Base-by-base conservation (phyloP, 345 rosid species). In the Populus deltoides region DNA sequence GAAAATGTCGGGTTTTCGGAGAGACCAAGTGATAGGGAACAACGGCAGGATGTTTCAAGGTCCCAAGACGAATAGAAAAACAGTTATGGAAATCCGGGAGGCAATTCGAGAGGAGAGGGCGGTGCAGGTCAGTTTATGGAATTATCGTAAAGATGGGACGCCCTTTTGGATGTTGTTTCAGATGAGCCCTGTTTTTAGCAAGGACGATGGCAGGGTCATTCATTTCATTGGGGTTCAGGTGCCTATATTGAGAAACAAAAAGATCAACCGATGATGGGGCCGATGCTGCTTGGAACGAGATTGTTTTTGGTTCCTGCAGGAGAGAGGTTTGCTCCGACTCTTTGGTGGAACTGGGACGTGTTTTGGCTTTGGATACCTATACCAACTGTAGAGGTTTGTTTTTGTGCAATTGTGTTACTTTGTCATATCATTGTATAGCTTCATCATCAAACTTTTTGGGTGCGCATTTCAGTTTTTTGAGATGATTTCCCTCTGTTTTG, bases 111-210 rank as follows among this genome's bases (percentile, higher is more conserved):
- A 88, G 71, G 98, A 91, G 90, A 89, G 90, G 74, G 75, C 85
- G 4, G 35, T 89, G 72, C 87, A 89, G 84, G 76, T 92, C 11
- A 89, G 70, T 79, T 73, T 96, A 70, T 82, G 92, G 91, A 96
- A 96, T 84, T 93, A 96, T 45, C 87, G 89, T 16, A 96, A 91
- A 81, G 93, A 93, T 70, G 97, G 98, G 71, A 89, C 97, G 5
- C 94, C 99, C 27, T 91, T 92, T 82, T 93, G 99, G 99, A 85
- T 92, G 87, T 49, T 92, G 88, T 96, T 96, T 80, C 90, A 82
- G 68, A 82, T 93, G 95, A 70, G 70, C 71, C 99, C 97, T 2
- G 89, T 96, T 71, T 93, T 92, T 68, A 81, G 86, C 53, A 83
- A 74, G 78, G 83, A 81, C 18, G 92, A 91, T 29, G 97, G 98